Base-by-base conservation (phyloP, 192 early-diverging fungal species). In the Rhizophagus clarus region DNA sequence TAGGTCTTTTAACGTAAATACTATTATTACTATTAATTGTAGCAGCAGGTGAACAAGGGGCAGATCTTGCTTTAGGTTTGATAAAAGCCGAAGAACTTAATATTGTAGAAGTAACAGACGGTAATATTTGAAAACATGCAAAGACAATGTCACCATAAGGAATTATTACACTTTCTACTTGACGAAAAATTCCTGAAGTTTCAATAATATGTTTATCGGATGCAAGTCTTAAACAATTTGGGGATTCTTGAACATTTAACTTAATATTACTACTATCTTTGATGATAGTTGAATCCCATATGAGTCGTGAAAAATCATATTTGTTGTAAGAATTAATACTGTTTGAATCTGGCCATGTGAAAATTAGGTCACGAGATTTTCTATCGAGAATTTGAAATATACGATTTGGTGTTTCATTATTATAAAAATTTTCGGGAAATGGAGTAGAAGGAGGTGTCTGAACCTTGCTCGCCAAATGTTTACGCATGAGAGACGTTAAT, bases 121-220 rank as follows among this genome's bases (percentile, higher is more conserved):
- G 68, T 42, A 79, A 32, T 6, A 83, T 83, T 75, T 86, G 83
- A 66, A 86, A 86, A 67, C 82, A 83, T 5, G 85, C 83, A 62
- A 86, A 86, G n/a, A 86, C 84, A 12, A 86, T 84, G 15, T 83
- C 64, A 7, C 85, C 85, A 66, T 86, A 84, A 24, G 83, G 83
- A 20, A 86, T 86, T 60, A 84, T 81, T 7, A 86, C 82, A 34
- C 83, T 84, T 62, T 86, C 85, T 7, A 84, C 83, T 66, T 83
- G 83, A 71, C 80, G 81, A 22, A 63, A 82, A 5, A 70, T 24
- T 71, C 77, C 77, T n/a, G 68, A 79, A 56, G 67, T 14, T 26
- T 24, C 17, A 0, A 67, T 20, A 3, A 71, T 26, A 47, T 61
- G 77, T 61, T 70, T 79, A 29, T 79, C 37, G 20, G 17, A n/a